These are phyloP conservation scores for Takashimella tepidaria DNA, from an alignment of 1,284 basidiomycete species.

Conservation along the genomic window DNA sequence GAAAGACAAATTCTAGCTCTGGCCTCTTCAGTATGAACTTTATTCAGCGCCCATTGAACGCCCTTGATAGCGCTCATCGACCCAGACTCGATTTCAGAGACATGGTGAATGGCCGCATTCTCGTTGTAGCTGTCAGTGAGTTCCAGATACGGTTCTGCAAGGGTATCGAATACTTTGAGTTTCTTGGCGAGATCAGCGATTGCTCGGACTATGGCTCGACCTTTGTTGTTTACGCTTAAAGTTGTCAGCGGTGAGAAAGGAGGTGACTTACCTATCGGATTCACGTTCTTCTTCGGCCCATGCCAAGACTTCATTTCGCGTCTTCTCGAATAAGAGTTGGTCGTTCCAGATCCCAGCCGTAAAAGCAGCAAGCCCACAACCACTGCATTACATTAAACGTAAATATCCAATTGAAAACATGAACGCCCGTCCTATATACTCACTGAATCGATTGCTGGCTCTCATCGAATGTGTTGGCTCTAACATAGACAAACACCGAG, in stretches of 20 bases:
- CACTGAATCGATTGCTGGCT: constrained; percentile 34
- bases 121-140: constrained; percentile 22
- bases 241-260: constrained; percentile 6
- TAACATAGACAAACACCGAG: constrained; percentile 45
- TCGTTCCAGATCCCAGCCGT: constrained; percentile 54
- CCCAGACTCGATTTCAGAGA: constrained; percentile 18
- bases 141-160: constrained; percentile 27
- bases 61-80: constrained; percentile 23
- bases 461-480: constrained; percentile 29
- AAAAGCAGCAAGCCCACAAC: constrained; percentile 56
- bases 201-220: neutral
- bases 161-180: constrained; percentile 17
- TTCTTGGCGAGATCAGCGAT: constrained; percentile 19
- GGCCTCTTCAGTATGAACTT: constrained; percentile 28
- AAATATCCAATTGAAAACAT: no score
- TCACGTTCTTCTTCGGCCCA: constrained; percentile 60
- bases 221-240: neutral
- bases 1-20: constrained; percentile 20
- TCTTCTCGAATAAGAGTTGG: constrained; percentile 49
- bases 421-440: constrained; percentile 14
- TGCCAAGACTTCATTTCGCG: constrained; percentile 53
- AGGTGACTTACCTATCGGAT: constrained; percentile 41
- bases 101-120: constrained; percentile 5
- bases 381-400: no score
- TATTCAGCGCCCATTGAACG: constrained; percentile 31